phyloP scores from a whole-genome alignment of 1,284 basidiomycete genomes.

The Puccinia hordei region DNA sequence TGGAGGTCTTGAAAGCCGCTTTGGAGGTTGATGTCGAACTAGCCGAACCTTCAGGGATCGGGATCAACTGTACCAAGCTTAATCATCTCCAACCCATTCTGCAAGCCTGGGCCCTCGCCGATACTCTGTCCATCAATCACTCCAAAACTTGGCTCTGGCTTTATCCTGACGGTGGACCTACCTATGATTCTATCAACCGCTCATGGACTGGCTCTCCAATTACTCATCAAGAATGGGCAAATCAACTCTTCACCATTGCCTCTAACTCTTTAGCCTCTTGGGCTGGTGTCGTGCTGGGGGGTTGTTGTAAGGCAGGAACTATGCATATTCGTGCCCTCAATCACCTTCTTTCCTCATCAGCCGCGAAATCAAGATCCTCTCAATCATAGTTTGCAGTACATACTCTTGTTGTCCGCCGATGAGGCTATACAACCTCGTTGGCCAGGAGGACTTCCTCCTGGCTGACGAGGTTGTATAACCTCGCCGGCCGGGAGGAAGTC shows the following conservation, averaged over 20 bases:
- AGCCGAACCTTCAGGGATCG: constrained; percentile 64
- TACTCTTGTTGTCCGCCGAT: too few species aligned
- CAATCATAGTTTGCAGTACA: constrained; percentile 51
- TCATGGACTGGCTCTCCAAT: constrained; percentile 61
- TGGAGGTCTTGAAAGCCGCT: constrained; percentile 24
- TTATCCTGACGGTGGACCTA: constrained; percentile 72
- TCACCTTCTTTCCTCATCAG: not conserved
- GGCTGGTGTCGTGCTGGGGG: constrained; percentile 68
- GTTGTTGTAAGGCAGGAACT: constrained; percentile 71
- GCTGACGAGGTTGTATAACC: too few species aligned
- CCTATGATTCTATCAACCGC: constrained; percentile 64
- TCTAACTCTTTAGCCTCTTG: constrained; percentile 60
- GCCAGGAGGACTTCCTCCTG: too few species aligned
- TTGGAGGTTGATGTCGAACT: constrained; percentile 27
- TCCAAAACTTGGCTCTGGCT: constrained; percentile 65
- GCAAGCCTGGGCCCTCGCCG: constrained; percentile 12
- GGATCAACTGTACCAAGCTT: constrained; percentile 70
- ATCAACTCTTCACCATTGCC: constrained; percentile 29
- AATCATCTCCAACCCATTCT: constrained; percentile 14
- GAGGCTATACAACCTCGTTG: too few species aligned
- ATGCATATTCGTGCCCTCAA: constrained; percentile 64
- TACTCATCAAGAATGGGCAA: constrained; percentile 46
- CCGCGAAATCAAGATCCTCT: constrained; percentile 54
- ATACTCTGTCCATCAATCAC: not conserved
- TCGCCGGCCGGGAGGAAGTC: too few species aligned